Conservation (phyloP, 2,329 filamentous ascomycete genomes). For the Sporothrix pseudoabietina region DNA sequence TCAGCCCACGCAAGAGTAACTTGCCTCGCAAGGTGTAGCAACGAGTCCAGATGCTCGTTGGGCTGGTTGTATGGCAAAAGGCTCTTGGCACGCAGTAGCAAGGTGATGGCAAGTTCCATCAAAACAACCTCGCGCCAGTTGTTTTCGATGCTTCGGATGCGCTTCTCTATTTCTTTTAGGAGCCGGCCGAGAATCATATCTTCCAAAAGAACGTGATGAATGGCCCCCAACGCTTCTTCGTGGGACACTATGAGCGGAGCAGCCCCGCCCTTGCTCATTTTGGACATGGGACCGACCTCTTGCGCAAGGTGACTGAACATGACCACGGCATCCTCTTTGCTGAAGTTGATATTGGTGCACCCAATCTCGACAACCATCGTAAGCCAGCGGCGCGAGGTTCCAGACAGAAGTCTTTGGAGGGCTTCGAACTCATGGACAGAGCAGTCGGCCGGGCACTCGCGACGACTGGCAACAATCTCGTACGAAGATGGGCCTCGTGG, state of each 20-base stretch:
- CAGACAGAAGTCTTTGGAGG: slow-evolving; percentile 52
- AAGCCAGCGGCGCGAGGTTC: slow-evolving; percentile 52
- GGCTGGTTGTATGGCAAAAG: slow-evolving; percentile 21
- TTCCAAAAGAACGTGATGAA: slow-evolving; percentile 56
- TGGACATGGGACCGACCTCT: slow-evolving; percentile 57
- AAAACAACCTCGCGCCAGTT: slow-evolving; percentile 62
- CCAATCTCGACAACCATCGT: slow-evolving; percentile 51
- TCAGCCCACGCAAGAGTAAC: slow-evolving; percentile 55
- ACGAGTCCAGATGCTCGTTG: not conserved
- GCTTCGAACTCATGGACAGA: slow-evolving; percentile 57
- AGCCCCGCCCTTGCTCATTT: no score
- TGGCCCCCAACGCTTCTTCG: slow-evolving; percentile 44
- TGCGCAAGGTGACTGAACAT: slow-evolving; percentile 56
- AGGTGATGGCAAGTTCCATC: slow-evolving; percentile 60
- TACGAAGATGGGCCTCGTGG: slow-evolving; percentile 55
- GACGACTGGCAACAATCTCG: slow-evolving; percentile 53
- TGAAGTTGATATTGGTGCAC: slow-evolving; percentile 61
- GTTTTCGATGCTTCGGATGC: slow-evolving; percentile 49
- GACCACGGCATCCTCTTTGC: slow-evolving; percentile 51
- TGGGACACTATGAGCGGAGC: slow-evolving; percentile 21
- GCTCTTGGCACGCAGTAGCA: slow-evolving; percentile 49
- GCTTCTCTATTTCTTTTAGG: slow-evolving; percentile 48
- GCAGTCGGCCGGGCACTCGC: slow-evolving; percentile 50
- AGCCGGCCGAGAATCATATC: slow-evolving; percentile 52
- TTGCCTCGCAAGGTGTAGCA: slow-evolving; percentile 48